phyloP scores from a whole-genome alignment of 129 eudicot genomes.

The Flaveria bidentis region DNA sequence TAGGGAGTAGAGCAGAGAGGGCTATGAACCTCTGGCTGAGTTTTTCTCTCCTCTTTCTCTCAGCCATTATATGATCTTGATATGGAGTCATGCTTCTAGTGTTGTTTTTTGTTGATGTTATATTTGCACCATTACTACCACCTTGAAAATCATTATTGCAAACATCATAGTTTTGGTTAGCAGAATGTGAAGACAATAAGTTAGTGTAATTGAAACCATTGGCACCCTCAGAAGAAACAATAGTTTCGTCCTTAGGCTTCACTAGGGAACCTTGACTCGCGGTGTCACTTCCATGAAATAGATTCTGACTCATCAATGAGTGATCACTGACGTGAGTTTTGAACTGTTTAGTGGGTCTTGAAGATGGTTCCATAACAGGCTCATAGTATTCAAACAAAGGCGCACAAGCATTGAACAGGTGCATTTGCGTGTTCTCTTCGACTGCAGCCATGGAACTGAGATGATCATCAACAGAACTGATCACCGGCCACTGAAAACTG shows the following conservation, averaged over 20 bases:
- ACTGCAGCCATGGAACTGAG: conserved; percentile 12
- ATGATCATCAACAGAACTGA: conserved; percentile 40
- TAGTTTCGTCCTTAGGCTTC: conserved; percentile 52
- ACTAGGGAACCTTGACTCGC: conserved; percentile 16
- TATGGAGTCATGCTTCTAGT: conserved; percentile 26
- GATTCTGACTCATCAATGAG: conserved; percentile 31
- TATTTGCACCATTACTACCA: conserved; percentile 15
- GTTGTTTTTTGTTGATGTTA: background rate
- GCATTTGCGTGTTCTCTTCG: background rate
- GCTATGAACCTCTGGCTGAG: conserved; percentile 57
- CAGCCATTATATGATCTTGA: conserved; percentile 58
- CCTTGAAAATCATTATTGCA: conserved; percentile 1
- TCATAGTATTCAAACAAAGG: conserved; percentile 28
- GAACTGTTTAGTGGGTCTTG: conserved; percentile 53
- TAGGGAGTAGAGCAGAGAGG: conserved; percentile 61
- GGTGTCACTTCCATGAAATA: background rate
- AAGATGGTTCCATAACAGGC: conserved; percentile 31
- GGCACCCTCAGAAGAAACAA: conserved; percentile 30
- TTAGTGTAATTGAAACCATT: background rate
- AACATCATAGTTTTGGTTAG: conserved; percentile 4
- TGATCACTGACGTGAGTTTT: conserved; percentile 43
- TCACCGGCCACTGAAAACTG: conserved; percentile 50
- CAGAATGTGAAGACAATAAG: conserved; percentile 17
- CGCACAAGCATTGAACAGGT: background rate
- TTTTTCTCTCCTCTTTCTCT: conserved; percentile 57